Base-by-base conservation (phyloP, 768 basidiomycete genomes). In the Russula sp. region DNA sequence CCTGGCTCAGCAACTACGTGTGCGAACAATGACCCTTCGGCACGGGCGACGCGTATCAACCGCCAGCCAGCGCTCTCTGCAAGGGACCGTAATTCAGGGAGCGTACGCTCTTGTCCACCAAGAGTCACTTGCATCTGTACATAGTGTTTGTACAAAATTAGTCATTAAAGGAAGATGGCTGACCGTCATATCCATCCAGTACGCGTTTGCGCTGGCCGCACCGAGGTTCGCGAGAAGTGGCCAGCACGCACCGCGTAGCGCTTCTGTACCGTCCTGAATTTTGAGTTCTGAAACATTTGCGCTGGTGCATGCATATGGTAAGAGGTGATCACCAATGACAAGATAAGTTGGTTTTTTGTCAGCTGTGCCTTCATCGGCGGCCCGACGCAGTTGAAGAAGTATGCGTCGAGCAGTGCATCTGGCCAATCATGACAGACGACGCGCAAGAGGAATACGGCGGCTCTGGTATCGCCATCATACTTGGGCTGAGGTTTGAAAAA, bases 381-480 rank as follows among this genome's bases (percentile, higher is more conserved):
- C 74, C 3, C 74, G 75, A 14, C 81, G 75, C 4, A 84, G 75
- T 30, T 78, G 79, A 22, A 77, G 71, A 50, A 84, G 71, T 49
- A 84, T 82, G 42, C 76, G 76, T 26, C 65, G 67, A 24, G 83
- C 75, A 52, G 80, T 1, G 76, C 76, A 66, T 91, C 86, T 1
- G 88, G 85, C 89, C 90, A 91, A 70, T 92, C 90, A 69, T 92
- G 90, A 38, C 89, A 77, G 44, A 90, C 81, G 22, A 86, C 84
- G 26, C 89, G 83, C 34, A 90, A 76, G 38, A 91, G 77, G 71
- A 86, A 92, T 7, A 90, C 83, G 0, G 87, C 81, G 8, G 64
- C 87, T 78, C 58, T 81, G 73, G 57, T 78, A 71, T 48, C 34
- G 18, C 14, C 59, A 7, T 57, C 59, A 59, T 32, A 54, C 49